These are phyloP conservation scores for Sarocladium kiliense DNA, from an alignment of 2,329 filamentous ascomycete genomes.

Conservation along the genomic window DNA sequence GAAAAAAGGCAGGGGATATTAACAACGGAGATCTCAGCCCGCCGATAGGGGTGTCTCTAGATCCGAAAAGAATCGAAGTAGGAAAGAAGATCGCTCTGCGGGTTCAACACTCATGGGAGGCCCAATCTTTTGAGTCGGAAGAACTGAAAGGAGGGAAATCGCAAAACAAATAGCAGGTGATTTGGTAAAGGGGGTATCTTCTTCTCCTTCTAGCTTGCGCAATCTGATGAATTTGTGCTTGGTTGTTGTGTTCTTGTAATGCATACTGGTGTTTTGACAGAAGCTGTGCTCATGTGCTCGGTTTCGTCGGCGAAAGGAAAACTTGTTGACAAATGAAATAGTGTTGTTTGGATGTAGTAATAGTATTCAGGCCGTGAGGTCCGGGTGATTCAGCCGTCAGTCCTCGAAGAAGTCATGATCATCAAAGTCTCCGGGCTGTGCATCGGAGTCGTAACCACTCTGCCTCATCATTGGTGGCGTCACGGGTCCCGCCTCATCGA, in stretches of 20 bases:
- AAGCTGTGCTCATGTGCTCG: background rate
- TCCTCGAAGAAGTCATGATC: constrained; percentile 55
- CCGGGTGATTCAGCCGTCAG: constrained; percentile 10
- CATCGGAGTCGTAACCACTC: constrained; percentile 56
- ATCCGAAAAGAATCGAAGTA: background rate
- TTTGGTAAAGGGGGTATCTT: constrained; percentile 12
- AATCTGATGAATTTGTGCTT: constrained; percentile 8
- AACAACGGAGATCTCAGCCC: constrained; percentile 1
- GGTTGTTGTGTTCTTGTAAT: background rate
- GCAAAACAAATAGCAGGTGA: background rate
- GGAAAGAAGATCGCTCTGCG: background rate
- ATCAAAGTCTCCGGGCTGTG: constrained; percentile 53
- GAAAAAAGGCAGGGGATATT: background rate
- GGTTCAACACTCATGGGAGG: background rate
- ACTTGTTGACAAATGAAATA: constrained; percentile 22
- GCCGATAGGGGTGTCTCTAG: background rate
- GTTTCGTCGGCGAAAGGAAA: background rate
- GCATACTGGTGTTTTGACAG: background rate
- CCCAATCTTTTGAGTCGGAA: constrained; percentile 3
- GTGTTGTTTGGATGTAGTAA: constrained; percentile 8
- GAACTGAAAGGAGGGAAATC: constrained; percentile 3
- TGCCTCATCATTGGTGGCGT: constrained; percentile 59
- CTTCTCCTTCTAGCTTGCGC: constrained; percentile 12
- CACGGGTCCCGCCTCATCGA: constrained; percentile 31
- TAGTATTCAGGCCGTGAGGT: background rate